Evolutionary conservation across 140 eudicot genomes (phyloP), one percentile per base, ranked within the genome.

Genomic region (Anethum foeniculum): DNA sequence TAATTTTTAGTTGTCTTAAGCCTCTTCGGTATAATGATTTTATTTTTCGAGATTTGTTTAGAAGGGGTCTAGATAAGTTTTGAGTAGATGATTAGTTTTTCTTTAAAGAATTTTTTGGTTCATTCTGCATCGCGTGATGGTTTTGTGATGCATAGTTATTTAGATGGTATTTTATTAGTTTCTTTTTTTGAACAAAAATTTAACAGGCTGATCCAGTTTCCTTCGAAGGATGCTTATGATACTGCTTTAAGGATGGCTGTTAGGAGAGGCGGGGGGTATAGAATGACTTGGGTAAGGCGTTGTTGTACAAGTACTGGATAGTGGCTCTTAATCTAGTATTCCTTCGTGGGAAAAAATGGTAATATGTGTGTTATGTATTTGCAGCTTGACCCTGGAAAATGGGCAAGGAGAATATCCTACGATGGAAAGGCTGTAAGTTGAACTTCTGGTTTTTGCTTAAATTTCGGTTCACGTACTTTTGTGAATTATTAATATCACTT

Each of bases 351-450:
- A 16, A 7, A 7, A 76, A 49, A n/a, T 56, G 52, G 38, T 28
- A 44, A 43, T 64, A 0, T 77, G 32, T 54, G 11, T 62, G n/a
- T 41, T 78, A 28, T 41, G 64, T 78, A 79, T 69, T 82, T 28
- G 39, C 85, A 91, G 97, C 86, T 71, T 78, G 86, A 87, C 72
- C 91, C 87, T 48, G 23, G 87, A 36, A 72, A 28, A 51, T 93
- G 98, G 98, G 18, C 65, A 56, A 73, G 96, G 95, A 15, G 65
- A 56, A 62, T 73, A 77, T 86, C 91, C 32, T 91, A 85, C 81
- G 87, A 85, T 82, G 98, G 98, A 27, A 91, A 90, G 87, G 77
- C 51, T 82, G 98, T 93, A 88, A 91, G 97, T 77, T 32, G 65
- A 43, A 28, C 51, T 73, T 23, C 16, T 41, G 30, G 48, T 81